Conservation (phyloP, 345 rosid genomes). For the Anastatica hierochuntica region DNA sequence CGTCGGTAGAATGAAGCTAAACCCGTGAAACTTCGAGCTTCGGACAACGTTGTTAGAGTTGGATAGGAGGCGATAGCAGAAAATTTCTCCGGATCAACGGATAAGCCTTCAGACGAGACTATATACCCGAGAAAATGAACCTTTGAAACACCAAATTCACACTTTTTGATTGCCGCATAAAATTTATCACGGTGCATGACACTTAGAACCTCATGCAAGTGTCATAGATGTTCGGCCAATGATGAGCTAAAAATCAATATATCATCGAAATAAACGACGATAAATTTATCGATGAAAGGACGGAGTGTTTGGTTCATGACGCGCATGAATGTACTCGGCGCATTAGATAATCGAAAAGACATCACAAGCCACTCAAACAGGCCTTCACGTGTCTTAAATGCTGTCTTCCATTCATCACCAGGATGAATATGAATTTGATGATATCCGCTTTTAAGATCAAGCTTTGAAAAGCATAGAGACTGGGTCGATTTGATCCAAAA, state of each 20-base stretch:
- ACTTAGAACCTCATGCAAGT: neutral
- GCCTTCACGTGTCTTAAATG: too few species aligned
- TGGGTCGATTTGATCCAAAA: neutral
- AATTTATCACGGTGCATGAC: neutral
- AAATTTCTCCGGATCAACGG: neutral
- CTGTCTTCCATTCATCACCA: neutral
- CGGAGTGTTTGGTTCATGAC: neutral
- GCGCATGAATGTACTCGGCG: neutral
- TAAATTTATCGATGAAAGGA: neutral
- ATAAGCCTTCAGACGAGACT: too few species aligned
- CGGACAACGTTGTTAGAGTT: too few species aligned
- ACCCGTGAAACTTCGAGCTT: neutral
- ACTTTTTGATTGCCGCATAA: neutral
- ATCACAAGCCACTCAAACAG: too few species aligned
- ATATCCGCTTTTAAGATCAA: neutral
- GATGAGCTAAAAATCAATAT: neutral
- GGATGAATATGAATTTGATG: neutral
- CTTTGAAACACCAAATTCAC: too few species aligned
- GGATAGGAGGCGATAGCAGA: too few species aligned
- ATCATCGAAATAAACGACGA: too few species aligned
- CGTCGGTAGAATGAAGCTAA: neutral
- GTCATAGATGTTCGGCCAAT: neutral
- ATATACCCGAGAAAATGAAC: too few species aligned
- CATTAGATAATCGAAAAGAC: neutral
- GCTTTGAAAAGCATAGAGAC: neutral